Base-by-base conservation (phyloP, 768 basidiomycete genomes). In the Suillus sp. region DNA sequence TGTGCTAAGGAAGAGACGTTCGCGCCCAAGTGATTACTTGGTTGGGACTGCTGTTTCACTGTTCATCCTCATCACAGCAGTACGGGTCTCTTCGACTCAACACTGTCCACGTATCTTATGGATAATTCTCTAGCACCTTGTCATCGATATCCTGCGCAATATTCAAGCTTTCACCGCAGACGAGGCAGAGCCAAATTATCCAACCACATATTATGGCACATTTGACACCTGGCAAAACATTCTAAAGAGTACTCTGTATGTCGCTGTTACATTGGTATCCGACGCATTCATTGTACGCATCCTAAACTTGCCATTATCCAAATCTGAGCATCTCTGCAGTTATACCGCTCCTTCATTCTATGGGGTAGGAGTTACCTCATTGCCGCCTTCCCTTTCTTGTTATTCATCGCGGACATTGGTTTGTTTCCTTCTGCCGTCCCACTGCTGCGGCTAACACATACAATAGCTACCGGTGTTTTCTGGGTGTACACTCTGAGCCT, bases 401-500 rank as follows among this genome's bases (percentile, higher is more conserved):
- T 70, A n/a, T 74, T 70, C 62, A 56, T 72, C 9, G 69, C 72
- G n/a, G 72, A 73, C 48, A 66, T 72, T 16, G 72, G 73, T 72
- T 34, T 14, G 67, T 68, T 3, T 38, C 10, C 40, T 22, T 25
- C 35, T 37, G 16, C 18, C 10, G 14, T 18, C 25, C n/a, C 18
- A 35, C 42, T 42, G 18, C 53, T 63, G 35, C 20, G 11, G 50
- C 55, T 54, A 9, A 43, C 38, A 3, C 9, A 20, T 10, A 43
- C 32, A 35, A 30, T 47, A 69, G 68, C 43, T 45, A 74, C 70
- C 5, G 62, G 68, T 42, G 35, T 74, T 48, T 66, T 67, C 27
- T 53, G 70, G 64, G 63, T 68, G 25, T 53, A 70, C 53, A 61
- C 64, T 13, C 65, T 74, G 34, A 62, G 65, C 55, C 43, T 62